These are phyloP conservation scores for Alternaria sp. DNA, from an alignment of 2,329 filamentous ascomycete species.

Conservation along the genomic window DNA sequence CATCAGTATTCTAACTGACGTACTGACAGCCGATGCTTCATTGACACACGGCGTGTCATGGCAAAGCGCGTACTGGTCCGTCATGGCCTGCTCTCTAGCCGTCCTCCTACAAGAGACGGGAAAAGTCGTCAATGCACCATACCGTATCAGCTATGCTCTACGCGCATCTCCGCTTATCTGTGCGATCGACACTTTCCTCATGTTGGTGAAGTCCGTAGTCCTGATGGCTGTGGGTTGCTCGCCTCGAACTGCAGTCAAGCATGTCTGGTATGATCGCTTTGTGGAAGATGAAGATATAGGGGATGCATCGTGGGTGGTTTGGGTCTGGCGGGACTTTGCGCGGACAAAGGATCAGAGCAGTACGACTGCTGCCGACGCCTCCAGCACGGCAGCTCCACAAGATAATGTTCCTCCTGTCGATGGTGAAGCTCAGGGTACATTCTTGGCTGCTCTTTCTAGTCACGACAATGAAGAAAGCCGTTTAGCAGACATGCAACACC, in stretches of 20 bases:
- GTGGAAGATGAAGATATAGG: too few relatives aligned
- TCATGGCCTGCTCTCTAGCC: neutral
- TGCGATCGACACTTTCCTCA: fast-evolving
- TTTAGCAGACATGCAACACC: too few relatives aligned
- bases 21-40: too few relatives aligned
- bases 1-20: too few relatives aligned
- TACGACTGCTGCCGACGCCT: too few relatives aligned
- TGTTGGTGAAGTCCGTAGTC: neutral
- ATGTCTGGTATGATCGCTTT: neutral
- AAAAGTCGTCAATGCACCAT: neutral
- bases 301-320: too few relatives aligned
- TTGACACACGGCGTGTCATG: neutral
- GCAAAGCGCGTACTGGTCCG: neutral
- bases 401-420: too few relatives aligned
- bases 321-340: too few relatives aligned
- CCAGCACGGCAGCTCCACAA: too few relatives aligned
- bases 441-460: too few relatives aligned
- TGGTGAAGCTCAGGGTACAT: fast-evolving
- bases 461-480: too few relatives aligned
- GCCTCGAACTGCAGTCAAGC: neutral
- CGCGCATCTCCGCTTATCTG: neutral
- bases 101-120: neutral
- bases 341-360: too few relatives aligned
- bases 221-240: fast-evolving
- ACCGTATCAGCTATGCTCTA: neutral